Evolutionary conservation across 2,329 filamentous ascomycete species (phyloP).

Genomic region (Penicillium freii): DNA sequence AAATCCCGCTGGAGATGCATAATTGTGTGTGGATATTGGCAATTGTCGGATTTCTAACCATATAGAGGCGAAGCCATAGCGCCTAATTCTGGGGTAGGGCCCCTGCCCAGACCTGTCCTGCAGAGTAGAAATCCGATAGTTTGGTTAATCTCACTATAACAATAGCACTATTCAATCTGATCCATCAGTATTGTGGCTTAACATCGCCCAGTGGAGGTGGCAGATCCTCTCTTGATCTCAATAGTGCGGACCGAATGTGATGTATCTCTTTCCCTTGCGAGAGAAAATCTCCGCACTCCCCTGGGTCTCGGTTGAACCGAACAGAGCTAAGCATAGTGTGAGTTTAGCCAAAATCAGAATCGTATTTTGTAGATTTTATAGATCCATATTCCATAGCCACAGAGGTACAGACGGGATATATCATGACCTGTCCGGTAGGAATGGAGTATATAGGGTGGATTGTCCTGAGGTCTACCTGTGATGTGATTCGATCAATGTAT

Average conservation of each 20-base stretch:
- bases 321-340: background rate
- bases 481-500: background rate
- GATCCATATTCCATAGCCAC: background rate
- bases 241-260: slow-evolving; percentile 19
- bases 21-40: background rate
- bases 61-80: background rate
- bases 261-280: slow-evolving; percentile 12
- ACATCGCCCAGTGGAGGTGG: slow-evolving; percentile 1
- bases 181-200: slow-evolving; percentile 11
- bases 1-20: background rate
- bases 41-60: background rate
- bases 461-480: background rate
- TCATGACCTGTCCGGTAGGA: background rate
- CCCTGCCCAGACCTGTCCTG: slow-evolving; percentile 1
- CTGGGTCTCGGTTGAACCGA: background rate
- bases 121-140: slow-evolving; percentile 9
- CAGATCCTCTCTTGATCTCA: slow-evolving; percentile 10
- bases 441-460: background rate
- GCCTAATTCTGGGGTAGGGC: slow-evolving; percentile 5
- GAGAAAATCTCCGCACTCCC: slow-evolving; percentile 3
- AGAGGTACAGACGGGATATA: background rate
- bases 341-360: background rate
- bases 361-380: background rate
- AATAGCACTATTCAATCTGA: slow-evolving; percentile 22
- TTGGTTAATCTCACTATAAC: slow-evolving; percentile 17